Evolutionary conservation across 257 asterid species (phyloP).

Genomic region (Solanum appendiculatum): DNA sequence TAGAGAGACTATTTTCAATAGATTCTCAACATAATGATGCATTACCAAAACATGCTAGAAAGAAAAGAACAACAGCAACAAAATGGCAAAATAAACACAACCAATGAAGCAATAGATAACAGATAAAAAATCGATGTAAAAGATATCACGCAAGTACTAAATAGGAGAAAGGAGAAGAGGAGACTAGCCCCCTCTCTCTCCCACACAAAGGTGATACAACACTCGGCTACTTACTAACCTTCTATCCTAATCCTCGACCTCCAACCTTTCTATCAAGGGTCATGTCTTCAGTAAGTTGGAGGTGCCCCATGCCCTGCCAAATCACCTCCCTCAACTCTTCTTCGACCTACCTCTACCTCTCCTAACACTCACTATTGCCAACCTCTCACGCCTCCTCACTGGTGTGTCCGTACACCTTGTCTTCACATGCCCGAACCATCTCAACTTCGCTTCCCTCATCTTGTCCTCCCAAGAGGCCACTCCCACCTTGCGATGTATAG

Average conservation of each 20-base stretch:
- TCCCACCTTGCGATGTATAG: neutral
- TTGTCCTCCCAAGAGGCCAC: neutral
- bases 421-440: neutral
- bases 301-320: neutral
- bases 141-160: neutral
- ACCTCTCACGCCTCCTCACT: neutral
- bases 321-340: neutral
- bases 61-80: neutral
- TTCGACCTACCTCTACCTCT: neutral
- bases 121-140: rapidly evolving
- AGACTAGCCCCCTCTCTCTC: neutral
- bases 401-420: neutral
- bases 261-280: neutral
- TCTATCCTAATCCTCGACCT: neutral
- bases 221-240: neutral
- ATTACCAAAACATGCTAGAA: neutral
- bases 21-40: neutral
- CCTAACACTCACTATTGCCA: neutral
- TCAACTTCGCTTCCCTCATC: neutral
- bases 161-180: neutral
- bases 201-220: neutral
- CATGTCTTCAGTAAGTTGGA: neutral
- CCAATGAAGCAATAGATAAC: neutral
- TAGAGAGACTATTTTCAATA: neutral
- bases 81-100: neutral